Evolutionary conservation across 805 yeast species (phyloP), one percentile per base, ranked within the genome.

Genomic region (Starmerella bombicola): DNA sequence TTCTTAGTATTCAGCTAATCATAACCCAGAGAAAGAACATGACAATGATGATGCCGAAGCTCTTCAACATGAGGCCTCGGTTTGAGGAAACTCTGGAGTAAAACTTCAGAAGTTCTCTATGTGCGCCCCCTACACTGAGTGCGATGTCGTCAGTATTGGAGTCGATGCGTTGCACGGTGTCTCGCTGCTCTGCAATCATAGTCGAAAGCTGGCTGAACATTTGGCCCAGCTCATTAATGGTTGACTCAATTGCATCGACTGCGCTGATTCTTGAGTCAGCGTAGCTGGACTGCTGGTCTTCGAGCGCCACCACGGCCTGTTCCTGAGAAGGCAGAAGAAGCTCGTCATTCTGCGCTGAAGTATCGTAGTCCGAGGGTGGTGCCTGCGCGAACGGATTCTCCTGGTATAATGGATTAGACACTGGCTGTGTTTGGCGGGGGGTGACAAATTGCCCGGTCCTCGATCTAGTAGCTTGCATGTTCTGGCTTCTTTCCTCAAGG

Each of bases 181-280:
- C 98, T 30, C 97, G 88, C 62, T 91, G 98, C 60, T 91, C 97
- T 47, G 82, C 85, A 6, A 91, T 96, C 97, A 91, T 88, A 1
- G 93, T 80, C 4, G 97, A 95, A 53, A 91, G 68, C 61, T 91
- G 98, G 54, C 82, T 88, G 64, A 91, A 91, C 45, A 91, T 68
- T 37, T 81, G 80, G 32, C 98, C 98, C 36, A 91, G 94, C 60
- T 91, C 97, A 55, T 88, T 88, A 46, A 91, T 91, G 0, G 98
- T 91, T n/a, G 84, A 72, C 58, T 91, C 98, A 37, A 91, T 91
- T 0, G 96, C 83, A 57, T 88, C 97, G 38, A 91, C 95, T 0
- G 98, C 98, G 34, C 77, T 60, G 53, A 77, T 78, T 54, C 98
- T 71, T 51, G 80, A 91, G 54, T 78, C 88, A 41, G 86, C 64